Conservation (phyloP, 2,329 filamentous ascomycete species). For the Microsporum canis region DNA sequence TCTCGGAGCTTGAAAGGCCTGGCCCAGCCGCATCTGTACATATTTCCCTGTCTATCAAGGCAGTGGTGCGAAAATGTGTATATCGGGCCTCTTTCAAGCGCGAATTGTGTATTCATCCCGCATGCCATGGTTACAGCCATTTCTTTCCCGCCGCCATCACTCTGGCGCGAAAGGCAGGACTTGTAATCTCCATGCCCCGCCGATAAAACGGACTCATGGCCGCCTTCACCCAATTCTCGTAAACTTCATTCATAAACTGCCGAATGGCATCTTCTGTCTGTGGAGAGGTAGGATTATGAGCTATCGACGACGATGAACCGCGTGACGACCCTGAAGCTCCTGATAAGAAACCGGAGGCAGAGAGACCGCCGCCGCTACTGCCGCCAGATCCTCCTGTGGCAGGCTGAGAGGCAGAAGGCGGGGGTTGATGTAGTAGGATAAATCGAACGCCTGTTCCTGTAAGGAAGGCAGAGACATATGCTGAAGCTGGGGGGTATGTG, state of each 20-base stretch:
- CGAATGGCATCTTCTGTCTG: slow-evolving; percentile 92
- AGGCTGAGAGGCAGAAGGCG: slow-evolving; percentile 30
- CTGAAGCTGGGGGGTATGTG: slow-evolving; percentile 73
- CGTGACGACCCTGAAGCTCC: slow-evolving; percentile 21
- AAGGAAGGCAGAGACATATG: slow-evolving; percentile 88
- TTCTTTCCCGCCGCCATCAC: slow-evolving; percentile 86
- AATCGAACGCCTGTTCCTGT: slow-evolving; percentile 90
- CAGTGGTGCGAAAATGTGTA: background rate
- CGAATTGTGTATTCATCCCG: slow-evolving; percentile 6
- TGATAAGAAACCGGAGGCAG: slow-evolving; percentile 12
- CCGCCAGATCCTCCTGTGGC: slow-evolving; percentile 12
- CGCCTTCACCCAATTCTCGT: slow-evolving; percentile 93
- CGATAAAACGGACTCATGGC: slow-evolving; percentile 95
- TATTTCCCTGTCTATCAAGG: background rate
- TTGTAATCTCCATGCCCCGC: slow-evolving; percentile 72
- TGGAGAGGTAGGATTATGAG: slow-evolving; percentile 72
- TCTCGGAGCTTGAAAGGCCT: background rate
- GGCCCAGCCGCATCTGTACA: too few relatives aligned
- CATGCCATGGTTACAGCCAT: slow-evolving; percentile 54
- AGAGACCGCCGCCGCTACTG: slow-evolving; percentile 8
- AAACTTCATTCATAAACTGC: slow-evolving; percentile 89
- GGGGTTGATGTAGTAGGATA: slow-evolving; percentile 80
- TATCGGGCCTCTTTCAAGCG: background rate
- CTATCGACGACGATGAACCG: slow-evolving; percentile 57
- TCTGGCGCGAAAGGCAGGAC: slow-evolving; percentile 70